phyloP scores from a whole-genome alignment of 257 asterid species.

The Mitragyna speciosa region DNA sequence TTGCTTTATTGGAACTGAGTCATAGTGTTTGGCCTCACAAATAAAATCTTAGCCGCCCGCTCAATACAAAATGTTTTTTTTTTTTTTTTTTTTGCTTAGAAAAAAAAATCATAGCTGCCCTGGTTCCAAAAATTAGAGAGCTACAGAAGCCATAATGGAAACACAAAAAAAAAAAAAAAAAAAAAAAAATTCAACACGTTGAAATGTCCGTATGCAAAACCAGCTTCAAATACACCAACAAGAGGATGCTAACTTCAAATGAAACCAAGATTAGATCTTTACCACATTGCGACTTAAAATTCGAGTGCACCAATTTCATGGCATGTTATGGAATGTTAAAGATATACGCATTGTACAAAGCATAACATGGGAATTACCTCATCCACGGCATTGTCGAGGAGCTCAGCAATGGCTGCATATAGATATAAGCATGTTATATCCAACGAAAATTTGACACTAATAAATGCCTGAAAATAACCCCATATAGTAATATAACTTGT shows the following conservation, averaged over 20 bases:
- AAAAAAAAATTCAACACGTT: background rate
- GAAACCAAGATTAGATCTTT: background rate
- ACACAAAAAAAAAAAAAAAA: too few relatives aligned
- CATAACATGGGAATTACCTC: slow-evolving; percentile 57
- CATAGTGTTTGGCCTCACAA: background rate
- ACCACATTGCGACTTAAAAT: background rate
- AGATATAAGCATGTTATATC: slow-evolving; percentile 21
- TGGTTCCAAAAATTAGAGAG: background rate
- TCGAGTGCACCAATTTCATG: background rate
- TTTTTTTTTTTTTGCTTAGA: too few relatives aligned
- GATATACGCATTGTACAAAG: background rate
- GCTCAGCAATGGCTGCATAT: slow-evolving; percentile 90
- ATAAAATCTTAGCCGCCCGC: background rate
- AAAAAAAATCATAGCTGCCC: too few relatives aligned
- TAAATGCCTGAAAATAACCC: background rate
- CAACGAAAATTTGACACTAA: background rate
- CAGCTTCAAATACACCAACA: background rate
- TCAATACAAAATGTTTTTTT: too few relatives aligned
- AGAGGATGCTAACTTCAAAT: background rate
- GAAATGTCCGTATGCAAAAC: background rate
- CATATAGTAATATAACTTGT: background rate
- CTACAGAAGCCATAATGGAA: too few relatives aligned
- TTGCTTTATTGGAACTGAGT: background rate
- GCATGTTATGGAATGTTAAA: background rate
- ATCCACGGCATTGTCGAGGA: slow-evolving; percentile 88